Evolutionary conservation across 805 yeast species (phyloP).

Genomic region (Ogataea zsoltii): DNA sequence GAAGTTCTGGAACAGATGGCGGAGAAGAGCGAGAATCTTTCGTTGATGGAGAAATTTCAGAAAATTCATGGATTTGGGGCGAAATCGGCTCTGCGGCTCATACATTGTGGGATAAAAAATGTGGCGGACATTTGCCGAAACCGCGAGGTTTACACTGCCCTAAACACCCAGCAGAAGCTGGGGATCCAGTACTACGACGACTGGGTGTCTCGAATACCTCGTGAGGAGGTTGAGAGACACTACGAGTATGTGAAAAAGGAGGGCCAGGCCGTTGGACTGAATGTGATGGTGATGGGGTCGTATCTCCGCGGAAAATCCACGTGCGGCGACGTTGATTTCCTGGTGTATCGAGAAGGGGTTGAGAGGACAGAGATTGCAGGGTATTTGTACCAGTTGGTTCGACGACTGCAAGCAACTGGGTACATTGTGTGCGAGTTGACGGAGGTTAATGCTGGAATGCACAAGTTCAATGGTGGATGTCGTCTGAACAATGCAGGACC

Average conservation of each 20-base stretch:
- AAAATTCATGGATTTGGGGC: conserved; percentile 54
- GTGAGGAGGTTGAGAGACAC: conserved; percentile 47
- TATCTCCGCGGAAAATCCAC: conserved; percentile 47
- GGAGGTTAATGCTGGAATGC: conserved; percentile 18
- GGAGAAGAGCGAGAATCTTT: conserved; percentile 24
- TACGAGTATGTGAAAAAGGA: conserved; percentile 31
- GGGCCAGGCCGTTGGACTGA: conserved; percentile 37
- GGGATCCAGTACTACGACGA: conserved; percentile 51
- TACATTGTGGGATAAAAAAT: conserved; percentile 38
- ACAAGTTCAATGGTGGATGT: conserved; percentile 40
- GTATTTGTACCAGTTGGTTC: conserved; percentile 18
- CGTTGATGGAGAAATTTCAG: conserved; percentile 35
- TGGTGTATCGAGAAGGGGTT: conserved; percentile 40
- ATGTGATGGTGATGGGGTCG: conserved; percentile 48
- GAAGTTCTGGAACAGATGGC: conserved; percentile 14
- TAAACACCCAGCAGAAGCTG: conserved; percentile 30
- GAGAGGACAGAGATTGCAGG: conserved; percentile 21
- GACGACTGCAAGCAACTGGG: conserved; percentile 7
- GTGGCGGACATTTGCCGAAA: conserved; percentile 38
- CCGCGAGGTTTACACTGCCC: conserved; percentile 10
- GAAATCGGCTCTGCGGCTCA: conserved; percentile 39
- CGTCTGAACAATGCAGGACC: conserved; percentile 26
- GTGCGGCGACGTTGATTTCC: conserved; percentile 56
- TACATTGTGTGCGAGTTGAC: conserved; percentile 28
- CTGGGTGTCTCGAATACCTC: conserved; percentile 44